Percentiles rank a stretch among this genome's conserved stretches.
These are phyloP conservation scores for Isatis lusitanica DNA, from an alignment of 441 rosid genomes.

Conservation along the genomic window DNA sequence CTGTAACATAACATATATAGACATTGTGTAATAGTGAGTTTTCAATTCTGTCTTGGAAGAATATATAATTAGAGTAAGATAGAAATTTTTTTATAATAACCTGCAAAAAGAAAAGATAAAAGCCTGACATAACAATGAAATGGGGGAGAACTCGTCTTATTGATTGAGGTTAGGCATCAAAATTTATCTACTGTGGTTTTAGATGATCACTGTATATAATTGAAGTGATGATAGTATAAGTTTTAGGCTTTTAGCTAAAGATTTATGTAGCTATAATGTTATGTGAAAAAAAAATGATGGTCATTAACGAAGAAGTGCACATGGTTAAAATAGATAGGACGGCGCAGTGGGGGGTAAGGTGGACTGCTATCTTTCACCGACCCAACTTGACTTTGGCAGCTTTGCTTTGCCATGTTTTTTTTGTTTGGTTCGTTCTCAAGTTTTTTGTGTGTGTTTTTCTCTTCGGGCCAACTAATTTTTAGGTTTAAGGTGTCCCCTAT, in stretches of 20 bases:
- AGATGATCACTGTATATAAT: background rate
- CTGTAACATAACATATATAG: background rate
- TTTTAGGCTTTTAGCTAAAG: background rate
- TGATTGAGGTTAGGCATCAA: background rate
- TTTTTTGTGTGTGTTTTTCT: background rate
- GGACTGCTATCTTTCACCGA: constrained; percentile 31
- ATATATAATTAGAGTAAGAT: too few relatives aligned
- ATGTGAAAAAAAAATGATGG: background rate
- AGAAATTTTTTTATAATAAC: background rate
- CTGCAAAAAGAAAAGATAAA: too few relatives aligned
- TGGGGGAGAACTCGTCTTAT: background rate
- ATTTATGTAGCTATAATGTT: background rate
- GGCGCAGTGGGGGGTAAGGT: constrained; percentile 4
- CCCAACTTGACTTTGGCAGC: constrained; percentile 41
- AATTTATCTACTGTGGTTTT: background rate
- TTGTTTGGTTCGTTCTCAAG: background rate
- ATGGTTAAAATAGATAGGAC: constrained; percentile 24
- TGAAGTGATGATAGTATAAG: background rate
- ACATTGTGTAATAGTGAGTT: background rate
- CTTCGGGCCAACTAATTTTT: constrained; percentile 9
- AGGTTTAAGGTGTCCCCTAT: background rate
- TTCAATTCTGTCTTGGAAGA: background rate
- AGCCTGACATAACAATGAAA: background rate
- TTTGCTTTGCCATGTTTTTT: constrained; percentile 26
- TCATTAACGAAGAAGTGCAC: constrained; percentile 5